Conservation (phyloP, 2,329 filamentous ascomycete species). For the Hymenoscyphus linearis region DNA sequence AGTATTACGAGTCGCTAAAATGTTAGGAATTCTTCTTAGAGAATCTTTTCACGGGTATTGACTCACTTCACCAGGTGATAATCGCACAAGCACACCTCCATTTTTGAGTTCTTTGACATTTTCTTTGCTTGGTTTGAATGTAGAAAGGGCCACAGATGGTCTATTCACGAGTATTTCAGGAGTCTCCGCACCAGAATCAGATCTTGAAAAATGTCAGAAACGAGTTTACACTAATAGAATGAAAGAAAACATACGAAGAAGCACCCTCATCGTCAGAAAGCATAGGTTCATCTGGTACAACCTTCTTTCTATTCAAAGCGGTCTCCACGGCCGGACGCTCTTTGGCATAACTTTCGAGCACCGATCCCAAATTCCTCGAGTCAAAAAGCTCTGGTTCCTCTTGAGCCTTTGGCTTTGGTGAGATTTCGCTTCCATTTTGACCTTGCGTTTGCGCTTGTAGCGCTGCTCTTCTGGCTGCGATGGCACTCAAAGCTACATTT, state of each 20-base stretch:
- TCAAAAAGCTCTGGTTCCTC: not conserved
- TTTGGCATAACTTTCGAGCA: not conserved
- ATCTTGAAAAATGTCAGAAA: slow-evolving; percentile 29
- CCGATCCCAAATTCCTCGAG: not conserved
- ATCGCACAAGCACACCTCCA: slow-evolving; percentile 38
- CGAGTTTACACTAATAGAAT: slow-evolving; percentile 6
- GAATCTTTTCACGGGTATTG: not conserved
- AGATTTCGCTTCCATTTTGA: not conserved
- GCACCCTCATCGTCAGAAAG: slow-evolving; percentile 6
- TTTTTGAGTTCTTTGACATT: slow-evolving; percentile 38
- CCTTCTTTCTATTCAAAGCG: not conserved
- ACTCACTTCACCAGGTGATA: slow-evolving; percentile 46
- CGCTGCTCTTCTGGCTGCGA: slow-evolving; percentile 27
- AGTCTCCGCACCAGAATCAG: slow-evolving; percentile 23
- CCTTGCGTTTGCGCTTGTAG: not conserved
- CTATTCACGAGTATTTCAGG: slow-evolving; percentile 17
- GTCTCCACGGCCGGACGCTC: not conserved
- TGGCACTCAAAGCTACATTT: slow-evolving; percentile 28
- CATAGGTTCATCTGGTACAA: not conserved
- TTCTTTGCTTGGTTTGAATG: slow-evolving; percentile 41
- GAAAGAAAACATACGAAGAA: slow-evolving; percentile 13
- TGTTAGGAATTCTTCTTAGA: not conserved
- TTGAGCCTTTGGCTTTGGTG: not conserved
- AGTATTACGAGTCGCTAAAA: slow-evolving; percentile 55
- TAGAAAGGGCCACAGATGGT: slow-evolving; percentile 37